phyloP scores from a whole-genome alignment of 257 asterid species.

The Lithospermum erythrorhizon region DNA sequence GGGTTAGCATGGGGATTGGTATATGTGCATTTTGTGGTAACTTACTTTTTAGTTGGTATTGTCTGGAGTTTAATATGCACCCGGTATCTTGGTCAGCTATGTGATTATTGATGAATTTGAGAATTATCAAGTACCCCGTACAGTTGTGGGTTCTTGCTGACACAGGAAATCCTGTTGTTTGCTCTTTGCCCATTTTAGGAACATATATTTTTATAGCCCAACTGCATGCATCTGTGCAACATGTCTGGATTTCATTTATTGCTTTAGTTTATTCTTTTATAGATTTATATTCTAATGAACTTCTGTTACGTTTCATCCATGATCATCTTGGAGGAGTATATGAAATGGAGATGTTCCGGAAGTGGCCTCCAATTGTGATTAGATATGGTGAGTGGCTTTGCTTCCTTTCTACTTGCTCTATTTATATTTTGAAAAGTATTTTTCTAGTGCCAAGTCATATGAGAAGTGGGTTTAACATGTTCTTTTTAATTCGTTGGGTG shows the following conservation, averaged over 20 bases:
- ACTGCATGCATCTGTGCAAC: neutral
- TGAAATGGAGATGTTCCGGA: slow-evolving; percentile 46
- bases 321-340: slow-evolving; percentile 64
- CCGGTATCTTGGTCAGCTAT: neutral
- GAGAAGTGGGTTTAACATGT: slow-evolving; percentile 18
- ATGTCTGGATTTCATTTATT: neutral
- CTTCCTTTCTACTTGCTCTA: slow-evolving; percentile 8
- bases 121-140: neutral
- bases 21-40: neutral
- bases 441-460: neutral
- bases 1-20: neutral
- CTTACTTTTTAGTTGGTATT: neutral
- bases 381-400: slow-evolving; percentile 37
- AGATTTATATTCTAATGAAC: slow-evolving; percentile 17
- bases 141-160: neutral
- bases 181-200: neutral
- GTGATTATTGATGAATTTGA: neutral
- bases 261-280: neutral
- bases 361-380: slow-evolving; percentile 38
- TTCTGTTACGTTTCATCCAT: slow-evolving; percentile 52
- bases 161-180: neutral
- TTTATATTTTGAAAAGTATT: slow-evolving; percentile 1
- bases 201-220: neutral
- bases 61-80: neutral
- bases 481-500: slow-evolving; percentile 10